Evolutionary conservation across 768 basidiomycete species (phyloP), one percentile per base, ranked within the genome.

Genomic region (Leccinum boreale): DNA sequence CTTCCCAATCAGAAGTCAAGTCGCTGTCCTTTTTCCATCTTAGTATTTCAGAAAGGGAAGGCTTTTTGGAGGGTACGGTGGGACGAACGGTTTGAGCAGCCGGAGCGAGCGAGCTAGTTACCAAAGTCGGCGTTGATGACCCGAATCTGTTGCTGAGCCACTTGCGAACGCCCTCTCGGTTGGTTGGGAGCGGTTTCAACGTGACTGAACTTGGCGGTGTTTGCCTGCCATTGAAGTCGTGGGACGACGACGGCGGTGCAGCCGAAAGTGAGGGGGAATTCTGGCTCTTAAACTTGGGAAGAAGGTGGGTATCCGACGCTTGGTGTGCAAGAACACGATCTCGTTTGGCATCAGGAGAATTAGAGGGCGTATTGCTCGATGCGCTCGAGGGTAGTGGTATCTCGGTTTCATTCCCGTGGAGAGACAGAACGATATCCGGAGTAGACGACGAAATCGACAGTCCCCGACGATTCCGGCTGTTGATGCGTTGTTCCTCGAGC

Each of bases 121-220:
- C 67, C 24, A 75, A 69, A 52, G 78, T 69, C 3, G 77, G 73
- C 8, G 77, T 66, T 33, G 75, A 77, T 2, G 81, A 74, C 7
- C 80, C 73, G 57, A 83, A 81, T 70, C 84, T 85, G 48, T 70
- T 83, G 62, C 77, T 87, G 46, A 92, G 70, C 90, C 90, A 92
- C 64, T 87, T 89, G 70, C 85, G 87, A 24, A 92, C 90, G 23
- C 85, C 90, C 53, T 89, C 86, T 19, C 89, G 78, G 19, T 83
- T 90, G 70, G 83, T 89, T 1, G 90, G 90, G 49, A 92, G 75
- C 79, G 39, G 72, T 67, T 66, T 74, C 71, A 59, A 72, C 65
- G 62, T 73, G 72, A 60, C 75, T 71, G 62, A 72, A 46, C 62
- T 65, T 23, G 77, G 65, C 8, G 77, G 73, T 53, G 73, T 62